Evolutionary conservation across 495 filamentous ascomycete species (phyloP).

Genomic region (Aspergillus panamensis): DNA sequence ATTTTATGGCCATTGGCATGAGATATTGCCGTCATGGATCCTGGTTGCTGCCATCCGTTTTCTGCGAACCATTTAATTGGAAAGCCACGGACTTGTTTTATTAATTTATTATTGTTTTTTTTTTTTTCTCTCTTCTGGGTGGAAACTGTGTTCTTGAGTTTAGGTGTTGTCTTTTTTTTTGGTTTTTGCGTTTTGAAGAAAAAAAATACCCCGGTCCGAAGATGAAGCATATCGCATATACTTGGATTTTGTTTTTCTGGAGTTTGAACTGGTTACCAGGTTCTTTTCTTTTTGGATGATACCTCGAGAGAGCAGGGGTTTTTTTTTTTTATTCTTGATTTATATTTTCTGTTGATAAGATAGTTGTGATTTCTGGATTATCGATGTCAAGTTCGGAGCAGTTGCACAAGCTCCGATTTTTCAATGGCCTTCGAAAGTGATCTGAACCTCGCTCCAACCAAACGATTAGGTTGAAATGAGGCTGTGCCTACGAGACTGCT

Average conservation of each 20-base stretch:
- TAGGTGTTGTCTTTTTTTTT: conserved; percentile 8
- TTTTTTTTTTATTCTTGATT: background rate
- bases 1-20: conserved; percentile 2
- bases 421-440: background rate
- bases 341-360: background rate
- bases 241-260: conserved; percentile 7
- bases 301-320: conserved; percentile 9
- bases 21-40: conserved; percentile 13
- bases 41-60: conserved; percentile 6
- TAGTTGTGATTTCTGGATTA: background rate
- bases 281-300: conserved; percentile 13
- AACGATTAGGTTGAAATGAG: background rate
- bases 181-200: conserved; percentile 18
- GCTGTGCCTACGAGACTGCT: background rate
- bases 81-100: conserved; percentile 16
- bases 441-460: background rate
- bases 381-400: background rate
- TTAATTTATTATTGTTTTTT: conserved; percentile 10
- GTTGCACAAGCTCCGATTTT: background rate
- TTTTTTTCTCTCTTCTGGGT: conserved; percentile 15
- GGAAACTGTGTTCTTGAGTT: conserved; percentile 5
- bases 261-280: conserved; percentile 8
- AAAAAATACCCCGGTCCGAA: conserved; percentile 24
- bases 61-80: conserved; percentile 6
- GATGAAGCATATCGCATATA: conserved; percentile 14